Evolutionary conservation across 2,329 filamentous ascomycete species (phyloP).

Genomic region (Mariannaea elegans): DNA sequence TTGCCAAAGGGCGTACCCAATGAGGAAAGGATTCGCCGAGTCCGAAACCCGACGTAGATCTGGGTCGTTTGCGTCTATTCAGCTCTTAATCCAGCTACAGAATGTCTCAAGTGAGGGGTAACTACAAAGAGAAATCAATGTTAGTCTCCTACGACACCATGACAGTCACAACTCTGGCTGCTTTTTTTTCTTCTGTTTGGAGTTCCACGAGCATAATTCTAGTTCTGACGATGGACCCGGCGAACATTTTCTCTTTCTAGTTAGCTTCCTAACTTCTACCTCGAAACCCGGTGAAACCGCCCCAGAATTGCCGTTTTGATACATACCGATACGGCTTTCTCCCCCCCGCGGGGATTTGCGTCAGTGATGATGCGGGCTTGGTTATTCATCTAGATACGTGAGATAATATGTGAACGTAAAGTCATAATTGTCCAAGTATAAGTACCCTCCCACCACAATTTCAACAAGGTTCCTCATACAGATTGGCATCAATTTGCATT

Average conservation of each 20-base stretch:
- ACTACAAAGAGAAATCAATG: not conserved
- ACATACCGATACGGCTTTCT: conserved; percentile 4
- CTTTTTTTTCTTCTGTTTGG: too few relatives aligned
- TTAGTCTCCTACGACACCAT: not conserved
- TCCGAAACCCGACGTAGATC: not conserved
- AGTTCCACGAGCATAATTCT: not conserved
- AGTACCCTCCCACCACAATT: conserved; percentile 1
- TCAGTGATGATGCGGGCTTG: not conserved
- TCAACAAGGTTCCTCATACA: not conserved
- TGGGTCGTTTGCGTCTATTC: not conserved
- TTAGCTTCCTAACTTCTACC: not conserved
- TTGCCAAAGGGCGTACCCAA: conserved; percentile 1
- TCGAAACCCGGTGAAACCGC: not conserved
- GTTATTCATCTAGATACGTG: too few relatives aligned
- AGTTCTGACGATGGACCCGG: not conserved
- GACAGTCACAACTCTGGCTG: not conserved
- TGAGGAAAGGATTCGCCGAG: conserved; percentile 1
- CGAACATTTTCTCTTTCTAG: not conserved
- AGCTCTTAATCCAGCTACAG: not conserved
- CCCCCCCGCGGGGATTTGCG: not conserved
- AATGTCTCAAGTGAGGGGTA: conserved; percentile 1
- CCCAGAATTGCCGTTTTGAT: not conserved
- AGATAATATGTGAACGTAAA: not conserved
- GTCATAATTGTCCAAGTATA: not conserved
- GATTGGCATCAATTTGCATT: not conserved